Conservation (phyloP, 495 filamentous ascomycete genomes). For the Paragyromitra xinjiangensis region DNA sequence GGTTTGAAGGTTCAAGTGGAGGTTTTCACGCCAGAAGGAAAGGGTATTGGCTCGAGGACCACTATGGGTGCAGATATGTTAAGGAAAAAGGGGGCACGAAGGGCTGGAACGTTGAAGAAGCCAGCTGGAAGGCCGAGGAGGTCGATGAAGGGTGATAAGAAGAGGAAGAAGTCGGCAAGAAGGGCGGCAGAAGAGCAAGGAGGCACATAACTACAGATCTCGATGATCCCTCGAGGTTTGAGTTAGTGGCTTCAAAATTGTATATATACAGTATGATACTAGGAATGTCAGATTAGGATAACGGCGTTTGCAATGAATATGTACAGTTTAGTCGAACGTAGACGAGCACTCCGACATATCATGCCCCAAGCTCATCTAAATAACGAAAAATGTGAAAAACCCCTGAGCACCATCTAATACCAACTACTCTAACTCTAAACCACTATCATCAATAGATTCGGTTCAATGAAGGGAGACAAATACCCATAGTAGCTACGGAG, state of each 20-base stretch:
- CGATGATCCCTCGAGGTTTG: background rate
- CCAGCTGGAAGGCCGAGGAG: constrained; percentile 11
- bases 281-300: background rate
- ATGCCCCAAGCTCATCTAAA: too few species aligned
- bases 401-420: too few species aligned
- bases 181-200: background rate
- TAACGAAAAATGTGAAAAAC: too few species aligned
- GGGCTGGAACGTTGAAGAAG: background rate
- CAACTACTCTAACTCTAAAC: too few species aligned
- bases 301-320: background rate
- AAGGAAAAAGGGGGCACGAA: constrained; percentile 36
- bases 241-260: background rate
- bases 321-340: background rate
- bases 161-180: constrained; percentile 19
- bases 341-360: background rate
- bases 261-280: background rate
- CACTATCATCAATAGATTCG: too few species aligned
- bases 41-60: constrained; percentile 71
- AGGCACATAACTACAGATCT: background rate
- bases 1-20: constrained; percentile 66
- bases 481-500: too few species aligned
- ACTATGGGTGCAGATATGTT: constrained; percentile 79
- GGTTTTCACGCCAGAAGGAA: constrained; percentile 83
- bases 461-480: too few species aligned
- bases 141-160: constrained; percentile 42